Percentiles rank a stretch among this genome's conserved stretches.
Evolutionary conservation across 2,329 filamentous ascomycete genomes (phyloP).

Genomic region (Rosellinia necatrix): DNA sequence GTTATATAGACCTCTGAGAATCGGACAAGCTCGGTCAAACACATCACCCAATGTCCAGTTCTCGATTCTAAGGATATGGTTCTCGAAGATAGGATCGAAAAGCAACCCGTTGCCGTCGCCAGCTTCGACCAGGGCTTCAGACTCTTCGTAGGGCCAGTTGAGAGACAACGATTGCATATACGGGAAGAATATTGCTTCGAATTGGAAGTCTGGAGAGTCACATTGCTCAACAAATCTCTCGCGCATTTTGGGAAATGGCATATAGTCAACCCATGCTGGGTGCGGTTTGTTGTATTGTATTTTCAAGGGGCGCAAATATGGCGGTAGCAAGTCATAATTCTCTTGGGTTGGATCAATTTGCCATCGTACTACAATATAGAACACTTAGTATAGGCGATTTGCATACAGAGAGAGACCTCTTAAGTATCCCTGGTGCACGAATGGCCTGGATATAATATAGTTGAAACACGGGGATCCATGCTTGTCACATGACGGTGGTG

Average conservation of each 20-base stretch:
- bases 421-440: too few relatives aligned
- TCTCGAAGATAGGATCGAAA: conserved; percentile 86
- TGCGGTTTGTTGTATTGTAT: conserved; percentile 71
- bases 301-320: conserved; percentile 70
- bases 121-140: conserved; percentile 68
- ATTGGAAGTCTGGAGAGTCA: conserved; percentile 58
- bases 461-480: too few relatives aligned
- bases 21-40: conserved; percentile 70
- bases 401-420: too few relatives aligned
- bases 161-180: conserved; percentile 76
- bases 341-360: conserved; percentile 78
- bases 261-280: conserved; percentile 80
- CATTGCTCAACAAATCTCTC: conserved; percentile 48
- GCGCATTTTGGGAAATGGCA: conserved; percentile 80
- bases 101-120: conserved; percentile 67
- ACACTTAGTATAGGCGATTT: too few relatives aligned
- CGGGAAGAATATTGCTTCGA: conserved; percentile 83
- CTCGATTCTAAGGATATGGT: conserved; percentile 72
- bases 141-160: conserved; percentile 83
- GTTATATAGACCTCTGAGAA: conserved; percentile 52
- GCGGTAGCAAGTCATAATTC: conserved; percentile 77
- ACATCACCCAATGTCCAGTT: conserved; percentile 81
- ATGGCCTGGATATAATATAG: too few relatives aligned
- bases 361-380: conserved; percentile 68
- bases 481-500: neutral